Evolutionary conservation across 2,329 filamentous ascomycete genomes (phyloP).

Genomic region (Didymella keratinophila): DNA sequence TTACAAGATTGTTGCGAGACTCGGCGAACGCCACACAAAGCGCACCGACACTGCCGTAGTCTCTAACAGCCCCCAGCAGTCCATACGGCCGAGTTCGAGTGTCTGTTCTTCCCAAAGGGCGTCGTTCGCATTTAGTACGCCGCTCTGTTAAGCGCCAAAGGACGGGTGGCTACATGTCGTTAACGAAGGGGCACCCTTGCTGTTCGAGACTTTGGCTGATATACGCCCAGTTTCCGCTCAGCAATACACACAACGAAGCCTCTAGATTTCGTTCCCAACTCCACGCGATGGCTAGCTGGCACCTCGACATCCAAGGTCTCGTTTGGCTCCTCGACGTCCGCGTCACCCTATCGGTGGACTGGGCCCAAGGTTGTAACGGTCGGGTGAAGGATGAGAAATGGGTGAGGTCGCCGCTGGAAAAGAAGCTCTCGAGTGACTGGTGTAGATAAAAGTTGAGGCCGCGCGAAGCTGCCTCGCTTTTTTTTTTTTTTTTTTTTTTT

Average conservation of each 20-base stretch:
- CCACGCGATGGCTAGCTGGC: background rate
- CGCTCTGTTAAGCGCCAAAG: background rate
- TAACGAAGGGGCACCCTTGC: conserved; percentile 8
- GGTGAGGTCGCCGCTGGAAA: background rate
- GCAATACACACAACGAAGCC: too few species aligned
- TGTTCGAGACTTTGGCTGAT: conserved; percentile 13
- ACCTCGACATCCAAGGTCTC: background rate
- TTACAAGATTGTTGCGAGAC: background rate
- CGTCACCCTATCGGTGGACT: background rate
- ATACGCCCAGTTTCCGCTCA: background rate
- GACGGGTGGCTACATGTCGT: conserved; percentile 3
- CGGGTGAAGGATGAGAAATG: background rate
- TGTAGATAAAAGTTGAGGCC: background rate
- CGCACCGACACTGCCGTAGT: background rate
- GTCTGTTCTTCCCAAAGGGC: background rate
- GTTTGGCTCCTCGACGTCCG: background rate
- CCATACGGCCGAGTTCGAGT: too few species aligned
- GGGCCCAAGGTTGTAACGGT: background rate
- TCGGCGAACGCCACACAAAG: background rate
- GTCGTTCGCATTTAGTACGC: background rate
- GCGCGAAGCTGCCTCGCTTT: too few species aligned
- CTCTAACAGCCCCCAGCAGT: background rate
- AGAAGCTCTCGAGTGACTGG: background rate
- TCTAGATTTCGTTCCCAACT: background rate
- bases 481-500: too few species aligned